These are phyloP conservation scores for Cryphonectria carpinicola DNA, from an alignment of 2,329 filamentous ascomycete species.

Conservation along the genomic window DNA sequence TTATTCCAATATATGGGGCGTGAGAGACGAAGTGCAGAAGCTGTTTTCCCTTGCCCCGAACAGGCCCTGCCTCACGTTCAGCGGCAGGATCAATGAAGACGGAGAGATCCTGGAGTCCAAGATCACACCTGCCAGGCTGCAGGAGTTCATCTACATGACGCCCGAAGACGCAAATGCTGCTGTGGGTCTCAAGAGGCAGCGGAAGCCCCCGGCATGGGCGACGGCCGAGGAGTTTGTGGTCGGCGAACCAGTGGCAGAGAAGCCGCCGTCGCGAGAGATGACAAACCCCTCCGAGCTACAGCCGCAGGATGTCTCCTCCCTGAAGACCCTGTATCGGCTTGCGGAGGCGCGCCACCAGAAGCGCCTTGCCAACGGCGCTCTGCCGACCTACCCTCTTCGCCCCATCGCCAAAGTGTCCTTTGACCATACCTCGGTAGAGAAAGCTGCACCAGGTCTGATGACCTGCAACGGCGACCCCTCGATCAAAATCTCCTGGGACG, in stretches of 20 bases:
- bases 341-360: constrained; percentile 48
- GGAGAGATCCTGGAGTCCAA: constrained; percentile 59
- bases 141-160: constrained; percentile 61
- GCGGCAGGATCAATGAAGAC: constrained; percentile 56
- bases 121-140: constrained; percentile 57
- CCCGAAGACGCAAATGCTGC: constrained; percentile 51
- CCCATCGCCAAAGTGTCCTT: constrained; percentile 51
- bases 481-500: constrained; percentile 48
- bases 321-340: constrained; percentile 53
- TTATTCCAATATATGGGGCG: constrained; percentile 58
- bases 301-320: constrained; percentile 46
- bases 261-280: constrained; percentile 48
- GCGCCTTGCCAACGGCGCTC: constrained; percentile 53
- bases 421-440: constrained; percentile 36
- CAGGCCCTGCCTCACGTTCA: constrained; percentile 64
- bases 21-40: constrained; percentile 39
- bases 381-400: constrained; percentile 50
- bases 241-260: constrained; percentile 35
- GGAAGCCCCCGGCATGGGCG: constrained; percentile 8
- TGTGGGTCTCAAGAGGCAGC: constrained; percentile 25
- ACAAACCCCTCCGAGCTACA: constrained; percentile 47
- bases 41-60: constrained; percentile 58
- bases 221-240: constrained; percentile 38
- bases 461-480: constrained; percentile 52
- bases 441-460: constrained; percentile 34